Percentiles rank a stretch among this genome's conserved stretches.
These are phyloP conservation scores for Geotrichum fermentans DNA, from an alignment of 1,139 yeast genomes.

Conservation along the genomic window DNA sequence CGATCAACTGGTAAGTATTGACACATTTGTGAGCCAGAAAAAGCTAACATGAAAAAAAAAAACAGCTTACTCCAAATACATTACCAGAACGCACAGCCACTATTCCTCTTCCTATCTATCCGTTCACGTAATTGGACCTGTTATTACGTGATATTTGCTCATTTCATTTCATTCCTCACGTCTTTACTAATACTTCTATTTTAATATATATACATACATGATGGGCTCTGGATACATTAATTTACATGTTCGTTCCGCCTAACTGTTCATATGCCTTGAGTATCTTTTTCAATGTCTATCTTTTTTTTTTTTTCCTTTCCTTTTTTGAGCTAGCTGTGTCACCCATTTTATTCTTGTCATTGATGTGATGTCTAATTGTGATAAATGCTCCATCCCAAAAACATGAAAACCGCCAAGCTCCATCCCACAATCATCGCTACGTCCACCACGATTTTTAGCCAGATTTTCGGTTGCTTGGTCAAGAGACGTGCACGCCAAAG, in stretches of 20 bases:
- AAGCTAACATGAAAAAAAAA: background rate
- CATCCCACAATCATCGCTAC: slow-evolving; percentile 4
- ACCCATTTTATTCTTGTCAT: no score
- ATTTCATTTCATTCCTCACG: no score
- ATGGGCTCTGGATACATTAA: no score
- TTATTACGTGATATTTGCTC: background rate
- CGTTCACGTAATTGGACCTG: slow-evolving; percentile 5
- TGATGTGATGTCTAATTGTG: background rate
- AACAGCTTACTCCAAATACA: slow-evolving; percentile 7
- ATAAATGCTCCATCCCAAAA: slow-evolving; percentile 16
- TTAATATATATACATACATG: no score
- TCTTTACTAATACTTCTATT: no score
- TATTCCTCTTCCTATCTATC: slow-evolving; percentile 8
- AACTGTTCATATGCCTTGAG: no score
- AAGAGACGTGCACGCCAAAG: slow-evolving; percentile 6
- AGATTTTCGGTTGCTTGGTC: slow-evolving; percentile 4
- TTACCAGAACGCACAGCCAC: slow-evolving; percentile 4
- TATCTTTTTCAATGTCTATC: no score
- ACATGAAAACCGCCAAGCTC: slow-evolving; percentile 10
- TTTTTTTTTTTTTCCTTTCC: no score
- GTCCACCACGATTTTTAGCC: slow-evolving; percentile 15
- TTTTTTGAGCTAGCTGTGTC: no score
- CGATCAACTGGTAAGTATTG: slow-evolving; percentile 12
- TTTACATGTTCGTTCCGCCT: no score
- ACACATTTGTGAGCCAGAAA: background rate